Conservation (phyloP, 176 grass and related monocot genomes). For the Musa beccarii region DNA sequence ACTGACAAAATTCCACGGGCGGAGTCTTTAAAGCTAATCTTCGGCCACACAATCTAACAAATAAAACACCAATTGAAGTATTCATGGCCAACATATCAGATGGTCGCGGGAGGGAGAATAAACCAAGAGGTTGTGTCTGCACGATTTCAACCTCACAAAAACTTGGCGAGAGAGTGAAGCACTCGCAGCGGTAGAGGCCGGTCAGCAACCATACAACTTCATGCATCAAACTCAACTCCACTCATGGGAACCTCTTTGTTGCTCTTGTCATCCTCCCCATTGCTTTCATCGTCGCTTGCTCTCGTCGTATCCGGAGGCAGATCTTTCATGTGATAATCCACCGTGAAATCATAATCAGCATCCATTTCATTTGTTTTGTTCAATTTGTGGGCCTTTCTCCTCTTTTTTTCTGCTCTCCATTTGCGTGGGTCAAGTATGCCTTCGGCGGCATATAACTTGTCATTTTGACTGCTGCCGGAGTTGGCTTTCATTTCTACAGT, state of each 20-base stretch:
- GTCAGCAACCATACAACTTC: background rate
- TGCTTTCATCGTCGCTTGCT: background rate
- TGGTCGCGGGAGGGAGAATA: too few species aligned
- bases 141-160: too few species aligned
- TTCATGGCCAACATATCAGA: too few species aligned
- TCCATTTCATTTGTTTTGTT: slow-evolving; percentile 22
- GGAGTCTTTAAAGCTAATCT: too few species aligned
- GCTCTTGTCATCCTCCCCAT: slow-evolving; percentile 1
- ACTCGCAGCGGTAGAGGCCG: too few species aligned
- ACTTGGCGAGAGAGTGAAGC: too few species aligned
- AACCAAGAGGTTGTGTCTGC: too few species aligned
- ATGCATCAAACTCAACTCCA: slow-evolving; percentile 34
- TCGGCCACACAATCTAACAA: too few species aligned
- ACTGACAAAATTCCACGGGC: too few species aligned
- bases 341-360: slow-evolving; percentile 46
- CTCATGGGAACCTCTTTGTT: slow-evolving; percentile 31
- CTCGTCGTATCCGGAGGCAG: background rate
- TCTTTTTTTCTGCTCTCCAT: slow-evolving; percentile 47
- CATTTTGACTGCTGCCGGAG: slow-evolving; percentile 32
- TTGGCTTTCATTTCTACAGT: slow-evolving; percentile 25
- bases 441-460: slow-evolving; percentile 61
- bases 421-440: slow-evolving; percentile 76
- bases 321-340: slow-evolving; percentile 38
- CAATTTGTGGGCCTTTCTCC: slow-evolving; percentile 31
- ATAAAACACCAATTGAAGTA: too few species aligned